phyloP scores from a whole-genome alignment of 2,329 filamentous ascomycete genomes.

The Paraconiothyrium sp. region DNA sequence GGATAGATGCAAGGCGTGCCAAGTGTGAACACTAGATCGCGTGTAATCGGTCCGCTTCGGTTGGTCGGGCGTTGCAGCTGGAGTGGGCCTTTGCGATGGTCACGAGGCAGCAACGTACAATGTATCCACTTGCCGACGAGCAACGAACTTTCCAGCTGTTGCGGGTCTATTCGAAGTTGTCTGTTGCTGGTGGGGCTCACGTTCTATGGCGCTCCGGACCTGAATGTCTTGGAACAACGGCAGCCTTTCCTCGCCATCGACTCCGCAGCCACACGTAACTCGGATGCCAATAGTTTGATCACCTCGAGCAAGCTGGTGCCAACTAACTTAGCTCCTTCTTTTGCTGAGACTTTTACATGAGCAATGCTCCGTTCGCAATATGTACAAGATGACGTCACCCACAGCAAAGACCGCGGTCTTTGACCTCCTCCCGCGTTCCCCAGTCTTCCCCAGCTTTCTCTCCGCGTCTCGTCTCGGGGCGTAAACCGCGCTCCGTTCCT shows the following conservation, averaged over 20 bases:
- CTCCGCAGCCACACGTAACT: background rate
- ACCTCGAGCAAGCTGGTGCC: background rate
- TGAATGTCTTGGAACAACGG: background rate
- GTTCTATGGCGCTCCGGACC: background rate
- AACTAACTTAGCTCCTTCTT: background rate
- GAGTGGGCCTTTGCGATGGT: background rate
- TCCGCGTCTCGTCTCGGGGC: conserved; percentile 4
- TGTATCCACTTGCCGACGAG: background rate
- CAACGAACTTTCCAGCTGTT: background rate
- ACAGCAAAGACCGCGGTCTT: conserved; percentile 7
- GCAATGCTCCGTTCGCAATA: background rate
- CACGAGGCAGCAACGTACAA: background rate
- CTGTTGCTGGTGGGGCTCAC: background rate
- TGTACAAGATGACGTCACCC: conserved; percentile 5
- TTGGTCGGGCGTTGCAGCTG: background rate
- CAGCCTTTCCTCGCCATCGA: background rate
- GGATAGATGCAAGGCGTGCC: background rate
- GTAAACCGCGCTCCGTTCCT: background rate
- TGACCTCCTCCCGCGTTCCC: background rate
- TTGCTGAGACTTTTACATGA: background rate
- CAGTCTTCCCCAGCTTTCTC: conserved; percentile 3
- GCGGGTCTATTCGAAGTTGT: background rate
- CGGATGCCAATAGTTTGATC: background rate
- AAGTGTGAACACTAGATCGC: conserved; percentile 8
- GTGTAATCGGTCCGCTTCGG: conserved; percentile 10